Percentiles rank a stretch among this genome's conserved stretches.
Conservation (phyloP, 192 early-diverging fungal species). For the Coemansia sp. region DNA sequence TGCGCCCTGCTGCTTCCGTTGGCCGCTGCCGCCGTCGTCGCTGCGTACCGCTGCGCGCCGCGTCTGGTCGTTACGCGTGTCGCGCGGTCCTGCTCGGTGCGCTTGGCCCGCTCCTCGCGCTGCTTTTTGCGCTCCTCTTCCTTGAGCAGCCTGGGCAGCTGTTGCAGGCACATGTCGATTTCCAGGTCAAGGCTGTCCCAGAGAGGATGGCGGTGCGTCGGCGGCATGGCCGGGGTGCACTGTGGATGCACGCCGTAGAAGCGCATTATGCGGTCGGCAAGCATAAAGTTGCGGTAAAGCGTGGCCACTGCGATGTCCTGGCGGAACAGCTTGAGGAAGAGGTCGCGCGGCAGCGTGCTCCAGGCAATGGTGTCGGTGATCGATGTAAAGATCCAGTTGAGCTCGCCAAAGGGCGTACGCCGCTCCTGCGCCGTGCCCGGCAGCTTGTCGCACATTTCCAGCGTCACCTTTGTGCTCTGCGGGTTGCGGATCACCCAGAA, state of each 20-base stretch:
- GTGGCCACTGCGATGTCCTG: constrained; percentile 94
- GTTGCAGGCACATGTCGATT: constrained; percentile 87
- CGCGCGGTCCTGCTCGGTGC: constrained; percentile 20
- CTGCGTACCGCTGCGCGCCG: not conserved
- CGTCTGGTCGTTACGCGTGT: constrained; percentile 7
- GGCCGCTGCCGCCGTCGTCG: not conserved
- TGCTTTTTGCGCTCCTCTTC: constrained; percentile 28
- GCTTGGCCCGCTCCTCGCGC: constrained; percentile 28
- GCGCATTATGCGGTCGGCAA: constrained; percentile 95
- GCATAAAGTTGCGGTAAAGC: constrained; percentile 91
- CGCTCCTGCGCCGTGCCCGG: constrained; percentile 88
- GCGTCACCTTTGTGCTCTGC: constrained; percentile 64
- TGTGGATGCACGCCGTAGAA: constrained; percentile 91
- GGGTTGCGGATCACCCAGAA: constrained; percentile 90
- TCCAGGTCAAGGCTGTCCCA: constrained; percentile 96
- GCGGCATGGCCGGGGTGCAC: constrained; percentile 78
- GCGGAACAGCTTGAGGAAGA: constrained; percentile 87
- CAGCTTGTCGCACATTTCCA: constrained; percentile 62
- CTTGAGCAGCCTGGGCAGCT: constrained; percentile 75
- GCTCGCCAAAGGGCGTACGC: constrained; percentile 90
- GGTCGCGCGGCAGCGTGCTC: constrained; percentile 82
- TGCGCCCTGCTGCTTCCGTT: constrained; percentile 2
- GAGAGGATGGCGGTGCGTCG: constrained; percentile 92
- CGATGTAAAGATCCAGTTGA: constrained; percentile 99
- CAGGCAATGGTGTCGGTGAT: constrained; percentile 99